Percentiles rank a stretch among this genome's conserved stretches.
Evolutionary conservation across 371 early-diverging fungal genomes (phyloP).

Genomic region (Actinomucor elegans): DNA sequence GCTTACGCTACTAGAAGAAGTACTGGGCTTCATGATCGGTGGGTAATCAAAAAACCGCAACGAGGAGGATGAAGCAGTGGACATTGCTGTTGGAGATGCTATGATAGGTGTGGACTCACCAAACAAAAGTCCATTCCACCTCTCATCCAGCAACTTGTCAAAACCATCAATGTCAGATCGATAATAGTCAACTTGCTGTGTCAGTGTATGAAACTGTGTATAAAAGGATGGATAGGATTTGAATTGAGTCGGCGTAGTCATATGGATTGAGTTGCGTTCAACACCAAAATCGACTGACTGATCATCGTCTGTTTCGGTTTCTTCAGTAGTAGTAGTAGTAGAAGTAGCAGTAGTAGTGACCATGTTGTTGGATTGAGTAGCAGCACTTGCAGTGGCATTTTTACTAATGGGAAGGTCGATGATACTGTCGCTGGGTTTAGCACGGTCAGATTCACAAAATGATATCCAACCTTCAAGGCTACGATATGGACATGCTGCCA

Average conservation of each 20-base stretch:
- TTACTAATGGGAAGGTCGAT: neutral
- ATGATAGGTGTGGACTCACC: constrained; percentile 15
- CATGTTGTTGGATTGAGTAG: neutral
- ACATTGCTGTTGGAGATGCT: neutral
- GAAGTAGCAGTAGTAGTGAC: neutral
- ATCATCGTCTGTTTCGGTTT: constrained; percentile 53
- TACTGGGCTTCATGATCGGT: no score
- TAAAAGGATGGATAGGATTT: constrained; percentile 66
- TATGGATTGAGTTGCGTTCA: constrained; percentile 33
- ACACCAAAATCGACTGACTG: constrained; percentile 48
- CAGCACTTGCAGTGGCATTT: neutral
- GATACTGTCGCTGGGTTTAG: constrained; percentile 34
- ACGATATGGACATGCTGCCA: constrained; percentile 77
- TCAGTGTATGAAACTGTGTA: constrained; percentile 60
- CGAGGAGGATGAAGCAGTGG: neutral
- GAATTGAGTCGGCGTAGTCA: constrained; percentile 43
- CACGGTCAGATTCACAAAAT: constrained; percentile 66
- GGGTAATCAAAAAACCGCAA: no score
- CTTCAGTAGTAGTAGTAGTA: no score
- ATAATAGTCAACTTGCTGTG: constrained; percentile 67
- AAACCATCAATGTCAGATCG: constrained; percentile 61
- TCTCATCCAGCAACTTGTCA: constrained; percentile 55
- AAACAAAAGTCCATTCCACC: constrained; percentile 49
- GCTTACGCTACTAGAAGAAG: neutral
- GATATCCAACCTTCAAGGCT: constrained; percentile 79